These are phyloP conservation scores for Cymbopogon citratus DNA, from an alignment of 176 grass and related monocot genomes.

Conservation along the genomic window DNA sequence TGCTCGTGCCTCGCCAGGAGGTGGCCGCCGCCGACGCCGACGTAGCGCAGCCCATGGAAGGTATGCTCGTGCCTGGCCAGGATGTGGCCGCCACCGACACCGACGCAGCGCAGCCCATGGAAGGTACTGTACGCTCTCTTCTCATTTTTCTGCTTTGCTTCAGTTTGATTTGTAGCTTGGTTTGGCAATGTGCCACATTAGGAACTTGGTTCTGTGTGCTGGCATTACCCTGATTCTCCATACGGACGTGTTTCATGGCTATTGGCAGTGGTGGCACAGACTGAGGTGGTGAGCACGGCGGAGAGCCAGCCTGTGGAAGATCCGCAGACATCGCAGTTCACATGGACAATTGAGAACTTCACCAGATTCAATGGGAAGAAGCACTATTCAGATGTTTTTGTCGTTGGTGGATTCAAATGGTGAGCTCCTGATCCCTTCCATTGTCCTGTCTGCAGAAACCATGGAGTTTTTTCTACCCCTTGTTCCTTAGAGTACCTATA, in stretches of 20 bases:
- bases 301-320: conserved; percentile 80
- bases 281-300: conserved; percentile 54
- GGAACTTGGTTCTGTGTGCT: neutral
- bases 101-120: conserved; percentile 73
- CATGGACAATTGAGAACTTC: conserved; percentile 81
- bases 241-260: neutral
- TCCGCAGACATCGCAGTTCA: conserved; percentile 59
- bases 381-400: conserved; percentile 72
- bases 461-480: neutral
- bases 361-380: conserved; percentile 70
- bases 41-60: conserved; percentile 84
- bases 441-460: neutral
- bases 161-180: conserved; percentile 21
- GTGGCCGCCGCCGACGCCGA: conserved; percentile 48
- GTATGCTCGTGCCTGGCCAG: conserved; percentile 54
- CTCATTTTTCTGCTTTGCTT: conserved; percentile 23
- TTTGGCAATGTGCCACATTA: conserved; percentile 20
- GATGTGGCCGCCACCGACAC: conserved; percentile 53
- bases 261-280: conserved; percentile 54
- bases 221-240: conserved; percentile 19
- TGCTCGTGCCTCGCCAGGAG: conserved; percentile 57
- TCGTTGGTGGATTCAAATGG: conserved; percentile 79
- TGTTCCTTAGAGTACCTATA: neutral
- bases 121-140: conserved; percentile 45
- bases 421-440: conserved; percentile 28